Conservation (phyloP, 148 eudicot species). For the Camellia sinensis region DNA sequence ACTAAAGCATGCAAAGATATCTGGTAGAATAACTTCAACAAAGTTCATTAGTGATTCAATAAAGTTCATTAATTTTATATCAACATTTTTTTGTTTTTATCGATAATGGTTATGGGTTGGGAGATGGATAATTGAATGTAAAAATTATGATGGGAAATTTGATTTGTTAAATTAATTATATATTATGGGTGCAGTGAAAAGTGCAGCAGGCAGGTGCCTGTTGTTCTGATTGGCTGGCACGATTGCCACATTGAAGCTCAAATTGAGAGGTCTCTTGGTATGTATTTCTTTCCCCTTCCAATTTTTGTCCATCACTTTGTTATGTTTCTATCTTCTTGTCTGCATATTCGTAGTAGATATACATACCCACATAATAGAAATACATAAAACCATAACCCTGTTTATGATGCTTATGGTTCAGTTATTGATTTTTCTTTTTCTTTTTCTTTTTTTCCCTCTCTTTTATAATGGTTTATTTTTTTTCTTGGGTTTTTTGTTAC, state of each 20-base stretch:
- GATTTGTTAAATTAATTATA: not conserved
- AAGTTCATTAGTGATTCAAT: too few species aligned
- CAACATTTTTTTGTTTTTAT: too few species aligned
- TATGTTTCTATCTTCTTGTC: not conserved
- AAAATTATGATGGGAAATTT: too few species aligned
- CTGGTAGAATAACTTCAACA: too few species aligned
- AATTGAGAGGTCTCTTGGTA: slow-evolving; percentile 70
- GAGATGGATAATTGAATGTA: too few species aligned
- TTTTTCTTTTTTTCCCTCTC: not conserved
- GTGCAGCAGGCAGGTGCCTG: slow-evolving; percentile 72
- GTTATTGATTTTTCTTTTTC: not conserved
- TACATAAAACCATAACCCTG: too few species aligned
- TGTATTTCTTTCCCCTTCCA: not conserved
- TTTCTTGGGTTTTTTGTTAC: not conserved
- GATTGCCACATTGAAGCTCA: slow-evolving; percentile 71
- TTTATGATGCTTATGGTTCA: not conserved
- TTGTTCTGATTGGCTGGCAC: slow-evolving; percentile 80
- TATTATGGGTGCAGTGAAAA: slow-evolving; percentile 45
- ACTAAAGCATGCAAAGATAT: too few species aligned
- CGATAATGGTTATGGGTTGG: too few species aligned
- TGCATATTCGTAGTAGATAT: too few species aligned
- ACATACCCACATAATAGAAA: not conserved
- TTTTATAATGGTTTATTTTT: not conserved
- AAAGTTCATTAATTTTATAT: too few species aligned
- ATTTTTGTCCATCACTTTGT: not conserved